phyloP scores from a whole-genome alignment of 2,329 filamentous ascomycete species.

The Torrubiellomyces zombiae region DNA sequence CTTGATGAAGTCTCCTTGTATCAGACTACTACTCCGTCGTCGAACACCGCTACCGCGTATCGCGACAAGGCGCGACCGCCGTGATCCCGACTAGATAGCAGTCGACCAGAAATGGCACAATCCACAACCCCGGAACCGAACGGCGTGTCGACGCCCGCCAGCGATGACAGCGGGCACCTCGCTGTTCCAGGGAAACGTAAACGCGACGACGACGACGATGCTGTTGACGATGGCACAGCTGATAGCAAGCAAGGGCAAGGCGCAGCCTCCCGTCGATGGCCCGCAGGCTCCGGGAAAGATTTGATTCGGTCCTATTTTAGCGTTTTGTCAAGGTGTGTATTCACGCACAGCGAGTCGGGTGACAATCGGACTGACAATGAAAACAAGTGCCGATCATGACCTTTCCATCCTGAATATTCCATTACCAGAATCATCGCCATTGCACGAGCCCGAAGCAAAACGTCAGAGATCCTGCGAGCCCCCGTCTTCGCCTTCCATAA shows the following conservation, averaged over 20 bases:
- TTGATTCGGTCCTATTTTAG: conserved; percentile 21
- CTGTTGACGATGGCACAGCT: conserved; percentile 13
- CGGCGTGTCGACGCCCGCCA: conserved; percentile 21
- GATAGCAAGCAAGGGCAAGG: conserved; percentile 11
- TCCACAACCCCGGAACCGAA: conserved; percentile 21
- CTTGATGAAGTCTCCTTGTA: conserved; percentile 21
- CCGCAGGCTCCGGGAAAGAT: conserved; percentile 14
- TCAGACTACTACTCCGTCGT: conserved; percentile 22
- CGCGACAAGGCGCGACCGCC: conserved; percentile 22
- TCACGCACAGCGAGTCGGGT: conserved; percentile 2
- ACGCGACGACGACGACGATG: conserved; percentile 32
- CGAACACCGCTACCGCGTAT: conserved; percentile 19
- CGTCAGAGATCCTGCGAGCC: conserved; percentile 39
- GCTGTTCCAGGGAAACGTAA: conserved; percentile 36
- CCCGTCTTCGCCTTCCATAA: conserved; percentile 24
- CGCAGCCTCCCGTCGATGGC: conserved; percentile 9
- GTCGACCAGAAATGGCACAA: conserved; percentile 23
- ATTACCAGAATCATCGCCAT: conserved; percentile 24
- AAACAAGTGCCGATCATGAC: conserved; percentile 32
- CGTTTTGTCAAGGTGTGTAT: conserved; percentile 20
- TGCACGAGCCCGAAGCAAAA: conserved; percentile 39
- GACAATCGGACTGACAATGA: conserved; percentile 12
- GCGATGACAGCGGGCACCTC: conserved; percentile 13
- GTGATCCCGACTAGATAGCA: conserved; percentile 7
- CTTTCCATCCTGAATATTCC: conserved; percentile 39